These are phyloP conservation scores for Cajanus cajan DNA, from an alignment of 306 rosid genomes.

Conservation along the genomic window DNA sequence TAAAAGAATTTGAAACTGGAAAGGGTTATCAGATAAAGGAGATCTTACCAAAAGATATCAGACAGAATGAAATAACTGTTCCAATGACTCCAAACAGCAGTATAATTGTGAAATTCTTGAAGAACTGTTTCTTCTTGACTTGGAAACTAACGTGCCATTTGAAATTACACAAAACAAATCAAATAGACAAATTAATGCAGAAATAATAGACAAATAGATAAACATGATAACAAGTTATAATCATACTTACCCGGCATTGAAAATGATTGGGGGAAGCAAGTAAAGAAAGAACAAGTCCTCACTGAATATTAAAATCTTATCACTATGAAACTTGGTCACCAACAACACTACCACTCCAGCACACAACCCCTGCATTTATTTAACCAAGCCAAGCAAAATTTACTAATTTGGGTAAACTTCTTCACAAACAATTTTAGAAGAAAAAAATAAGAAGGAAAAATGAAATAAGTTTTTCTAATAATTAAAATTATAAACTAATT, in stretches of 20 bases:
- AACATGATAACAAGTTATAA: background rate
- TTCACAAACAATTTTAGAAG: no score
- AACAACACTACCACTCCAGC: slow-evolving; percentile 62
- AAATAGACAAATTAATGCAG: background rate
- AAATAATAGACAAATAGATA: slow-evolving; percentile 5
- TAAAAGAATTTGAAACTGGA: background rate
- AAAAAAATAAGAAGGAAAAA: no score
- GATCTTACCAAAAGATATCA: slow-evolving; percentile 65
- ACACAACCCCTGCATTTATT: slow-evolving; percentile 52
- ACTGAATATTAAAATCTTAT: slow-evolving; percentile 46
- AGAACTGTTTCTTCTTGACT: slow-evolving; percentile 84
- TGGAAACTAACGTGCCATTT: slow-evolving; percentile 57
- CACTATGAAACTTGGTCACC: slow-evolving; percentile 46
- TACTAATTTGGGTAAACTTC: no score
- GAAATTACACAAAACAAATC: slow-evolving; percentile 3
- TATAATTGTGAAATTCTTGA: slow-evolving; percentile 69
- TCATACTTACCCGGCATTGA: slow-evolving; percentile 75
- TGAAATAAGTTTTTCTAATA: no score
- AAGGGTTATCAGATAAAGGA: background rate
- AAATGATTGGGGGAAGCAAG: slow-evolving; percentile 85
- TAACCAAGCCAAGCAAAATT: slow-evolving; percentile 12
- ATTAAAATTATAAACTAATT: no score
- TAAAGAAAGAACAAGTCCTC: slow-evolving; percentile 82
- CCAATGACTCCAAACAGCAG: slow-evolving; percentile 70
- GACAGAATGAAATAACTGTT: slow-evolving; percentile 71